Base-by-base conservation (phyloP, 345 rosid species). In the Microcos paniculata region DNA sequence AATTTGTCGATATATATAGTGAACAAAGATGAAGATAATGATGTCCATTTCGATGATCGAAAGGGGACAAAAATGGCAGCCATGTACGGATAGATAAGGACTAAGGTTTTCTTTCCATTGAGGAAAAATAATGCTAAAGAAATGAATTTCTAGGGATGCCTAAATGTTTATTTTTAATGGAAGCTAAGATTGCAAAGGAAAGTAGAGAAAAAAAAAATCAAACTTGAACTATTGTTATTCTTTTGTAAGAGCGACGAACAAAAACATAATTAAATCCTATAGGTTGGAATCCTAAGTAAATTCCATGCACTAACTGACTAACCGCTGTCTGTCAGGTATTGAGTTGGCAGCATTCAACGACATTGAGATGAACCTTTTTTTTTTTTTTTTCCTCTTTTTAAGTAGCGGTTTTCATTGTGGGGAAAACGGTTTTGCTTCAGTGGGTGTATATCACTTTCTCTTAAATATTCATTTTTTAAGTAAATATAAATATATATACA, bases 231-330 rank as follows among this genome's bases (percentile, higher is more conserved):
- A 24, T 23, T 23, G 6, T 19, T 52, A 7, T 56, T 9, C 31
- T 24, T 56, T 23, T 10, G 11, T 6, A 4, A 55, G 16, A 30
- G n/a, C 11, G 51, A 63, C 11, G 51, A 65, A 65, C 13, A 65
- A n/a, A n/a, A n/a, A 35, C 6, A 35, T 35, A 42, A 65, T 9
- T 21, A 38, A 42, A 42, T 15, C 28, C 0, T 21, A 45, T 43
- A 65, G 33, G 53, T 43, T 13, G 70, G 70, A 65, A 65, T 65
- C 70, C 70, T 23, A 43, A 48, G 70, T 65, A 23, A 42, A 43
- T 42, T 65, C 70, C 70, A 4, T 23, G 13, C 52, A 65, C 70
- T 65, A 40, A 64, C 48, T 23, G 70, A 40, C 28, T 19, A 35
- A 63, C 16, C 19, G 48, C 35, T 42, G 70, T 43, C 43, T 23